Evolutionary conservation across 2,329 filamentous ascomycete genomes (phyloP).

Genomic region (Simplicillium sp.): DNA sequence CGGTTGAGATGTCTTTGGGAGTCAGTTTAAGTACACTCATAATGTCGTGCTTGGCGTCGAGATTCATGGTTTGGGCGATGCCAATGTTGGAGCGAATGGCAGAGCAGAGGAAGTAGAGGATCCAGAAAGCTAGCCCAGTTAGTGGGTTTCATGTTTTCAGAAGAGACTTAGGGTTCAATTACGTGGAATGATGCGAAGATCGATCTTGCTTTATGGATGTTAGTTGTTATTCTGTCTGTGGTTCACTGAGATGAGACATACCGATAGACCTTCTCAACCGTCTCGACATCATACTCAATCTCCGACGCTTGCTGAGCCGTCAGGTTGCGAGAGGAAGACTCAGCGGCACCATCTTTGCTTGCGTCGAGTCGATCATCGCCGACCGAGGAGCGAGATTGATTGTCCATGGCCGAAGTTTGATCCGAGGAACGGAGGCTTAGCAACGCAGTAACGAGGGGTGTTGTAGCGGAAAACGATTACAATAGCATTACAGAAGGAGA

Average conservation of each 20-base stretch:
- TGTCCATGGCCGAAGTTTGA: too few species aligned
- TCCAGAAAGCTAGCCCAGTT: slow-evolving; percentile 60
- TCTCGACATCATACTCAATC: slow-evolving; percentile 37
- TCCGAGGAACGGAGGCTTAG: too few species aligned
- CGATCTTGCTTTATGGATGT: slow-evolving; percentile 34
- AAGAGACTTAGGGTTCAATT: slow-evolving; percentile 5
- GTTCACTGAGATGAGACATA: slow-evolving; percentile 10
- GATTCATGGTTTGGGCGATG: slow-evolving; percentile 92
- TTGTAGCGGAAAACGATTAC: too few species aligned
- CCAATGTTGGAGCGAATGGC: slow-evolving; percentile 88
- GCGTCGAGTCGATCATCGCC: too few species aligned
- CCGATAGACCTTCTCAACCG: slow-evolving; percentile 45
- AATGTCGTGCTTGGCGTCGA: slow-evolving; percentile 61
- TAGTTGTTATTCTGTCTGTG: not conserved
- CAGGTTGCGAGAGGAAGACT: too few species aligned
- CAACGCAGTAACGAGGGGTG: too few species aligned
- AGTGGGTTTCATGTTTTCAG: slow-evolving; percentile 2
- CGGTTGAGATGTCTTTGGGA: slow-evolving; percentile 71
- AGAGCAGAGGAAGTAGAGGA: slow-evolving; percentile 84
- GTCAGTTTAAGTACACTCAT: slow-evolving; percentile 59
- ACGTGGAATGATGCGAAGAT: slow-evolving; percentile 51
- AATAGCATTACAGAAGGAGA: too few species aligned
- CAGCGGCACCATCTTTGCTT: too few species aligned
- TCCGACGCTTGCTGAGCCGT: too few species aligned
- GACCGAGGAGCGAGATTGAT: too few species aligned